Evolutionary conservation across 2,329 filamentous ascomycete species (phyloP), one percentile per base, ranked within the genome.

Genomic region (Sarocladium brachiariae): DNA sequence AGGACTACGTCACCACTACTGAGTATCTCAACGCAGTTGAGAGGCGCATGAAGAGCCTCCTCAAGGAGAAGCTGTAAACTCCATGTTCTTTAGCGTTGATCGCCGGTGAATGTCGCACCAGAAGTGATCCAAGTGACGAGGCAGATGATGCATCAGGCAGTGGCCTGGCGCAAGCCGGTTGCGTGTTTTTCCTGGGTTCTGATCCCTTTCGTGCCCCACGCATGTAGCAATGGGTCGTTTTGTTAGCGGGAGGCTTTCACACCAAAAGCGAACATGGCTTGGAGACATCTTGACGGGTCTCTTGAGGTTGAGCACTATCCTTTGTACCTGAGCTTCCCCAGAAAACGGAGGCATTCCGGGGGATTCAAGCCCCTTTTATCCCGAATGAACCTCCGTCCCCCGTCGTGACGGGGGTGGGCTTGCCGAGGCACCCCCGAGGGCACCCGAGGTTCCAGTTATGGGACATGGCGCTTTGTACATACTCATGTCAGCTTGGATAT

Each of bases 11-110:
- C 59, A 96, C 90, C 50, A 97, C 92, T 52, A 81, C 77, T 59
- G 87, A 95, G 75, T 99, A 97, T 75, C 74, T 99, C 65, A 81
- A 87, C 64, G 92, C 92, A 35, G 92, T 97, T 48, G 92, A 97
- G 83, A 84, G 82, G 71, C 78, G 90, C 64, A 78, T 99, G 74
- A 91, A 92, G 82, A 74, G 74, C 57, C 82, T 82, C 59, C 74
- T 96, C 62, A 87, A 86, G 76, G 77, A 84, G 72, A 90, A 89
- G 80, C 68, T 89, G 72, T 89, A 75, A 66, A 61, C 43, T 23
- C n/a, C 39, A 24, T 6, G 4, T 27, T 43, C 21, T 9, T 25
- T 25, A 18, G 5, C 8, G 3, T 43, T 43, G 23, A 43, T 23
- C 39, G 23, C 39, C 21, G 23, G 19, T 25, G 23, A 25, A 14